Base-by-base conservation (phyloP, 73 alveolate genomes). In the Paraurostyla sp. region DNA sequence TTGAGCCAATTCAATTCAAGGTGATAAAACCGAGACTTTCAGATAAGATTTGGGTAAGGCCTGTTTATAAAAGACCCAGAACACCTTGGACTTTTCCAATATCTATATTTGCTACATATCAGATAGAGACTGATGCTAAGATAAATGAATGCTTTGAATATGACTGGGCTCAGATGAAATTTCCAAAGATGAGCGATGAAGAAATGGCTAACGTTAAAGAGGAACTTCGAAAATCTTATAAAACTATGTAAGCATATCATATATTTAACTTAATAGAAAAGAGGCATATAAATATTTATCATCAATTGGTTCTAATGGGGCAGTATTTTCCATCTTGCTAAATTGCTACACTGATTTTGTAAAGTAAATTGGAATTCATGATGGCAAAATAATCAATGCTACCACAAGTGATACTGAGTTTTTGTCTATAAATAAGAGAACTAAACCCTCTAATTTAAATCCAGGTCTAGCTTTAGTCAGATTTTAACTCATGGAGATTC, bases 51-150 rank as follows among this genome's bases (percentile, higher is more conserved):
- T 90, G 32, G 45, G 23, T 20, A 2, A 36, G 92, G 16, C 95
- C 95, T 16, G 80, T 57, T n/a, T 35, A 45, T 58, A 38, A 33
- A 0, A 41, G 93, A 22, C 83, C 91, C 0, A 50, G 96, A 35
- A 91, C 96, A 9, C 93, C 96, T 36, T 91, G 96, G 96, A 38
- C 96, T 29, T 84, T 91, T 62, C 92, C 92, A 0, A 84, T 91
- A 23, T 91, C 96, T 7, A 69, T 91, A n/a, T 80, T 83, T 69
- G 48, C 46, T 22, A 88, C 68, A 38, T 91, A 83, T 58, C 20
- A 41, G 49, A 46, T 81, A 29, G 96, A 91, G 20, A 91, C 32
- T 83, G 88, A 50, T 20, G 73, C 40, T 15, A 83, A 38, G 36
- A 23, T 65, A 4, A 71, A 71, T 30, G 86, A 91, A 35, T 91